Base-by-base conservation (phyloP, 108 stramenopile species). In the Discostella stelligeroides region DNA sequence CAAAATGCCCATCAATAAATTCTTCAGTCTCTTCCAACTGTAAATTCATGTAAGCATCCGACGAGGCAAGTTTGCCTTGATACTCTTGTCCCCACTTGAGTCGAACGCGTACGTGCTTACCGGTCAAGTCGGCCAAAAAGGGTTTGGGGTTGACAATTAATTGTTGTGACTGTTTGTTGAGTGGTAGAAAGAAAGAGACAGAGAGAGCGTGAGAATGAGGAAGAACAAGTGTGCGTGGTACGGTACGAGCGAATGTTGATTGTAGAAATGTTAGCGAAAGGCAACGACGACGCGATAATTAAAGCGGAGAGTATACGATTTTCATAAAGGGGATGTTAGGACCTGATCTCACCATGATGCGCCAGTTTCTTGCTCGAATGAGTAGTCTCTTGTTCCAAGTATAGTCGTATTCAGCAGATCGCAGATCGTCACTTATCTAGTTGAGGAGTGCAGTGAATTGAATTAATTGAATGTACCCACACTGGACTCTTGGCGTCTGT, bases 1-100 rank as follows among this genome's bases (percentile, higher is more conserved):
- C 96, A 57, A 98, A 83, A 57, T 94, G 84, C 0, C 97, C 97
- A 72, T 97, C 97, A 47, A 99, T 84, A 61, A 85, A 98, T 80
- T 99, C 99, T 80, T 98, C 95, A 9, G 95, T 92, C 8, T 85
- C 79, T 27, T 86, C 68, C 40, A 99, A 78, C 67, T 95, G 90
- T 60, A 99, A 75, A 80, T 99, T 99, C 96, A 98, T 97, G 92
- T 99, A 99, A 18, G 92, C 88, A 80, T 99, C 99, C 13, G 89
- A 82, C 8, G 91, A 89, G 27, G 91, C 68, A 7, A 99, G 90
- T 58, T 84, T 89, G 11, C 99, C 99, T 60, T 91, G 85, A 68
- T 97, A 97, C 80, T 95, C 93, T 92, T 98, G 96, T 13, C 99
- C 99, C 99, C 99, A 99, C 78, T 99, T 99, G 40, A 99, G 92